Conservation (phyloP, 441 rosid species). For the Codiaeum variegatum region DNA sequence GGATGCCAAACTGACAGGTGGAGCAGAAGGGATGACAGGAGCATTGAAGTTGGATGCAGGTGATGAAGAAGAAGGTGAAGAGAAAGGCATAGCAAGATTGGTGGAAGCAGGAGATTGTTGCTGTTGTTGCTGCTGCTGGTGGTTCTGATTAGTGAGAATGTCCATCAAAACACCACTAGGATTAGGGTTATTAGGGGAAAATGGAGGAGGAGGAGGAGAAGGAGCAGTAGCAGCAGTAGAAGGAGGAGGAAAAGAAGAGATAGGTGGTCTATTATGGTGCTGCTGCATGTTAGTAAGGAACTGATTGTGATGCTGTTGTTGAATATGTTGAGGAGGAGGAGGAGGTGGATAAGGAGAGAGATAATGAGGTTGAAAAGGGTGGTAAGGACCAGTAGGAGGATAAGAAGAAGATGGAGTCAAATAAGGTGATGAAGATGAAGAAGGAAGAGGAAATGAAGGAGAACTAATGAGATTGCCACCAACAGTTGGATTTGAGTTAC, state of each 20-base stretch:
- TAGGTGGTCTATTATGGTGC: constrained; percentile 26
- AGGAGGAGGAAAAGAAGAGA: constrained; percentile 22
- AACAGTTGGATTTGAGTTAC: constrained; percentile 1
- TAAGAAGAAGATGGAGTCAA: constrained; percentile 49
- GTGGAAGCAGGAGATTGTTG: constrained; percentile 14
- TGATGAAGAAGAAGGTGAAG: constrained; percentile 23
- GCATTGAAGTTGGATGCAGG: constrained; percentile 20
- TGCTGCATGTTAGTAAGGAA: constrained; percentile 23
- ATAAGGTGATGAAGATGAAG: constrained; percentile 32
- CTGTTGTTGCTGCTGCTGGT: constrained; percentile 2
- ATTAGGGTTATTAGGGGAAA: constrained; percentile 29
- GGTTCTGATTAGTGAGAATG: constrained; percentile 26
- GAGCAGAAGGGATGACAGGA: constrained; percentile 36
- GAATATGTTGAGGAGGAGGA: constrained; percentile 26
- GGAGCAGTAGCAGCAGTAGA: constrained; percentile 10
- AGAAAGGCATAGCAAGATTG: constrained; percentile 14
- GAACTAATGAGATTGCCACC: constrained; percentile 28
- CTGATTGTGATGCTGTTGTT: constrained; percentile 24
- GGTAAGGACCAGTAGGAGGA: constrained; percentile 51
- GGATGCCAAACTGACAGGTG: constrained; percentile 35
- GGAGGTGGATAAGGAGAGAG: constrained; percentile 37
- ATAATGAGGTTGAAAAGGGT: constrained; percentile 32
- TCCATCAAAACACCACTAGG: constrained; percentile 38
- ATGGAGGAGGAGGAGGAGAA: constrained; percentile 25
- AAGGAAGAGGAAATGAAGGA: constrained; percentile 41